phyloP scores from a whole-genome alignment of 495 filamentous ascomycete species.

The Penicillium riverlandense region DNA sequence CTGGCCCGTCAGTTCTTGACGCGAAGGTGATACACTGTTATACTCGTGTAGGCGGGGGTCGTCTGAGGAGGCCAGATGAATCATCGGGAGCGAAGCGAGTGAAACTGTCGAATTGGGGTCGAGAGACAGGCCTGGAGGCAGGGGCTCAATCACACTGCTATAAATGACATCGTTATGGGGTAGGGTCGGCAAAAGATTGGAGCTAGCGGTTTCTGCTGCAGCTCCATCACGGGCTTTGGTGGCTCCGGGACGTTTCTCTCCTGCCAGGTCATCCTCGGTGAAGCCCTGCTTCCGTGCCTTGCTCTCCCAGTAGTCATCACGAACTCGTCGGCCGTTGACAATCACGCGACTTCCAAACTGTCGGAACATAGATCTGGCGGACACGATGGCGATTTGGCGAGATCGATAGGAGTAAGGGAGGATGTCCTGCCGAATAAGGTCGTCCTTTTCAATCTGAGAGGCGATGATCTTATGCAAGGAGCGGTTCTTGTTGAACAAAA shows the following conservation, averaged over 20 bases:
- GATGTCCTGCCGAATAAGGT: conserved; percentile 90
- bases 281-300: conserved; percentile 98
- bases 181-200: conserved; percentile 45
- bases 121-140: conserved; percentile 63
- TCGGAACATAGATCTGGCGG: conserved; percentile 97
- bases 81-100: conserved; percentile 72
- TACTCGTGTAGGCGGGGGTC: conserved; percentile 77
- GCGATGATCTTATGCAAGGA: conserved; percentile 98
- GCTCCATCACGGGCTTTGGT: conserved; percentile 77
- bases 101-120: conserved; percentile 52
- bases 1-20: conserved; percentile 84
- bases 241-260: conserved; percentile 91
- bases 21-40: conserved; percentile 71
- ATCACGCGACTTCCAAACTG: conserved; percentile 98
- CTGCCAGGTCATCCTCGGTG: conserved; percentile 92
- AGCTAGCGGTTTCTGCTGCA: conserved; percentile 32
- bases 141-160: conserved; percentile 60
- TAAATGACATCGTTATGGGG: conserved; percentile 75
- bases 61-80: conserved; percentile 69
- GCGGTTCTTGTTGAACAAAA: conserved; percentile 98
- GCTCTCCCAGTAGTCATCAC: conserved; percentile 97
- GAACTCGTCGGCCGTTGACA: conserved; percentile 77
- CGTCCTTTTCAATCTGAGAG: conserved; percentile 91
- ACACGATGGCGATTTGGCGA: conserved; percentile 96
- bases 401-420: conserved; percentile 97